phyloP scores from a whole-genome alignment of 257 asterid genomes.

The Linaria vulgaris region DNA sequence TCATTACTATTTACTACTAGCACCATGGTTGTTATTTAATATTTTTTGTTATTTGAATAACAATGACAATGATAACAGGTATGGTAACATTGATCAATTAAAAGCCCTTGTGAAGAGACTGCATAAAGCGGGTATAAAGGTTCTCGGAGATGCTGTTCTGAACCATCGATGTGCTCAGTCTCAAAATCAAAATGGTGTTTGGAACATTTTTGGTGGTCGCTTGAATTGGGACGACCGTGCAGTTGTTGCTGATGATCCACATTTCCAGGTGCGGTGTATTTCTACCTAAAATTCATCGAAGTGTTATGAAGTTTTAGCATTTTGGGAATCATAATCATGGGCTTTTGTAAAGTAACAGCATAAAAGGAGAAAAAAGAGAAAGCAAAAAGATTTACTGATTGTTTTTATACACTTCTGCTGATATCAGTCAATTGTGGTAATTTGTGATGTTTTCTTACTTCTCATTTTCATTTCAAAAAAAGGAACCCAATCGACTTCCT shows the following conservation, averaged over 20 bases:
- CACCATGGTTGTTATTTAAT: neutral
- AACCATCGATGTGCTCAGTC: conserved; percentile 89
- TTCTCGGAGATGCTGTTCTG: conserved; percentile 92
- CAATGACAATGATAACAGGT: conserved; percentile 42
- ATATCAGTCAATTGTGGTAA: conserved; percentile 1
- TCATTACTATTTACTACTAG: conserved; percentile 5
- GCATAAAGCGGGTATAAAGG: conserved; percentile 71
- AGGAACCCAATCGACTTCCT: neutral
- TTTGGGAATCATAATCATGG: conserved; percentile 7
- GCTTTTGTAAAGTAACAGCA: neutral
- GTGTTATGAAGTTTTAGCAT: conserved; percentile 3
- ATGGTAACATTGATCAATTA: conserved; percentile 75
- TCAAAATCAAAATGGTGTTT: conserved; percentile 77
- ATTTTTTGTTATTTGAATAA: conserved; percentile 13
- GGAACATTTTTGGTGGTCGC: conserved; percentile 97
- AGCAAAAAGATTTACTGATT: conserved; percentile 3
- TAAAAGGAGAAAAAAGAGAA: conserved; percentile 2
- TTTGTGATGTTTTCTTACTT: neutral
- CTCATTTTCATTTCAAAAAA: neutral
- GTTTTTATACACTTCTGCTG: neutral
- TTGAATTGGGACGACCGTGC: conserved; percentile 97
- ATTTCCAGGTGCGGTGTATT: conserved; percentile 74
- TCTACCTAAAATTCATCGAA: conserved; percentile 12
- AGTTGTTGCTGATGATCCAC: conserved; percentile 95
- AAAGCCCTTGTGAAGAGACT: conserved; percentile 66